These are phyloP conservation scores for Trifolium repens DNA, from an alignment of 306 rosid species.

Conservation along the genomic window DNA sequence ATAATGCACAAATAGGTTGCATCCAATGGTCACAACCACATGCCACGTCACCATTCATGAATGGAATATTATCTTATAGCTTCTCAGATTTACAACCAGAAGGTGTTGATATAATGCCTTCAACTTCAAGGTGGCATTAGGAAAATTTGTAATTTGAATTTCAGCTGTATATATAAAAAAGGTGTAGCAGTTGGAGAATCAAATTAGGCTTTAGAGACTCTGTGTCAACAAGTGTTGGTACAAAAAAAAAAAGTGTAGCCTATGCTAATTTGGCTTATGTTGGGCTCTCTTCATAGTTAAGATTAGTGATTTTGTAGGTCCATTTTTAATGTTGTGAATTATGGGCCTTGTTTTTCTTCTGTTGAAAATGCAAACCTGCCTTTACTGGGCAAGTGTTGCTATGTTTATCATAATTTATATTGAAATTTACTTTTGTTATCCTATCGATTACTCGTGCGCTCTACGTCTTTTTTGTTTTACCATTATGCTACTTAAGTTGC, in stretches of 20 bases:
- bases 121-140: slow-evolving; percentile 42
- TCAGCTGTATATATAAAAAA: slow-evolving; percentile 25
- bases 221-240: slow-evolving; percentile 14
- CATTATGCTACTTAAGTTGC: too few relatives aligned
- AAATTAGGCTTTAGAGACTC: slow-evolving; percentile 4
- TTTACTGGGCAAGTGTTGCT: background rate
- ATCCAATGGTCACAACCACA: slow-evolving; percentile 47
- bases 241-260: background rate
- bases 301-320: background rate
- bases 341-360: background rate
- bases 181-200: slow-evolving; percentile 32
- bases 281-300: background rate
- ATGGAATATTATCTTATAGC: slow-evolving; percentile 37
- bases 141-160: background rate
- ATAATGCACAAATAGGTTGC: slow-evolving; percentile 40
- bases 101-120: slow-evolving; percentile 50
- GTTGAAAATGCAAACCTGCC: background rate
- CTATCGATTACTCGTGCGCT: too few relatives aligned
- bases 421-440: too few relatives aligned
- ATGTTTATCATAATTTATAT: background rate
- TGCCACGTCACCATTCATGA: background rate
- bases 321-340: background rate
- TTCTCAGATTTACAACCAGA: slow-evolving; percentile 55
- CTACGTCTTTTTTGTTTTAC: too few relatives aligned
- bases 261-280: too few relatives aligned